Base-by-base conservation (phyloP, 2,329 filamentous ascomycete genomes). In the Fusarium siculi region DNA sequence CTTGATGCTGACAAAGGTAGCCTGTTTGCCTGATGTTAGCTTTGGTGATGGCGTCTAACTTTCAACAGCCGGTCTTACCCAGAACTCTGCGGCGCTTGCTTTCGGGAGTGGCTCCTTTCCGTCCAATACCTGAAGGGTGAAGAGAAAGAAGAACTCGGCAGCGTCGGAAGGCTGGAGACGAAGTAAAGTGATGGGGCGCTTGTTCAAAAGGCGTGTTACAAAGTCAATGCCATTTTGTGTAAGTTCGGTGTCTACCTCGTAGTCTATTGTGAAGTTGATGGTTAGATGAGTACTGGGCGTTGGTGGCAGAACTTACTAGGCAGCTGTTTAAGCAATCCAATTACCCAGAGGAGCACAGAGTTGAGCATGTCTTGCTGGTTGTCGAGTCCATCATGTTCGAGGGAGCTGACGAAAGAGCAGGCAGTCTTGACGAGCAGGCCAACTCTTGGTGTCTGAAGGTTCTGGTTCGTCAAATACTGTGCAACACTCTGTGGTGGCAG, bases 71-170 rank as follows among this genome's bases (percentile, higher is more conserved):
- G 6, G n/a, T 43, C 86, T 74, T 82, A 92, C 91, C 93, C 94
- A 96, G 70, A 97, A 93, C 34, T 92, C 90, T 14, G 91, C 89
- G 4, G 93, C 89, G 6, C 92, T 89, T 36, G 88, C 88, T 81
- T 96, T 97, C 0, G 93, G 92, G 15, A 97, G 83, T 1, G 92
- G 90, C 66, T 96, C 93, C 36, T 87, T 89, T 18, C 91, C 92
- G 47, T 91, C 87, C 11, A 97, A 83, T 12, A 93, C 90, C 74
- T 89, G 88, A 18, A 96, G 83, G 0, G 91, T 88, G 76, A 96
- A 95, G 59, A 91, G 82, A 76, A 97, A 92, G 68, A 94, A 87
- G 74, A 87, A 89, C 66, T 92, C 90, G 2, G 92, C 85, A 16
- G 87, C 85, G 2, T 87, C 85, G 16, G 86, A 80, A 8, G 89